Evolutionary conservation across 768 basidiomycete species (phyloP).

Genomic region (Cyathus striatus): DNA sequence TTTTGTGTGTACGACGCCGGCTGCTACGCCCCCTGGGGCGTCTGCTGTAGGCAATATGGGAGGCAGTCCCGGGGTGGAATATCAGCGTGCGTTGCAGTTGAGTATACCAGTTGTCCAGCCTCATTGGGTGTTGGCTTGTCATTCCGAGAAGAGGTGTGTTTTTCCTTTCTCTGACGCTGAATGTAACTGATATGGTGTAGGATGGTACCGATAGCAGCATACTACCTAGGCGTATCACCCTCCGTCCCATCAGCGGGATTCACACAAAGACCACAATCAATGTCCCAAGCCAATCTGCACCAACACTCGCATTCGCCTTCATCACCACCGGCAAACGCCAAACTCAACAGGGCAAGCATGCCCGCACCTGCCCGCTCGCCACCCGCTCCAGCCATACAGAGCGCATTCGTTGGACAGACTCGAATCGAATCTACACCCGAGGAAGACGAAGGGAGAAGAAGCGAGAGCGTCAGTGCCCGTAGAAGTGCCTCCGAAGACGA

Average conservation of each 20-base stretch:
- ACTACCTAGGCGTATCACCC: slow-evolving; percentile 73
- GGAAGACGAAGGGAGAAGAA: slow-evolving; percentile 28
- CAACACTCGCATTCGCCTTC: slow-evolving; percentile 36
- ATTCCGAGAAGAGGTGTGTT: slow-evolving; percentile 73
- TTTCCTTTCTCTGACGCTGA: background rate
- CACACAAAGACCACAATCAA: slow-evolving; percentile 59
- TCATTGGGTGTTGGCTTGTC: slow-evolving; percentile 90
- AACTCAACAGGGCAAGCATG: slow-evolving; percentile 74
- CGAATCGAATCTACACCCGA: slow-evolving; percentile 50
- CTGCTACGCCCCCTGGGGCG: slow-evolving; percentile 56
- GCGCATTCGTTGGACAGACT: slow-evolving; percentile 38
- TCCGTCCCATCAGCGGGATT: slow-evolving; percentile 38
- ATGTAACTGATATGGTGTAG: slow-evolving; percentile 25
- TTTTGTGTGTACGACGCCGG: slow-evolving; percentile 93
- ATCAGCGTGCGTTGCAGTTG: slow-evolving; percentile 90
- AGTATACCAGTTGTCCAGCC: slow-evolving; percentile 95
- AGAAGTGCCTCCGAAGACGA: no score
- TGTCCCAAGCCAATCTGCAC: slow-evolving; percentile 65
- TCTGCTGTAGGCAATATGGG: slow-evolving; percentile 46
- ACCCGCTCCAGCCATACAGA: slow-evolving; percentile 34
- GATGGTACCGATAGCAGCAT: slow-evolving; percentile 82
- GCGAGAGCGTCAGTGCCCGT: background rate
- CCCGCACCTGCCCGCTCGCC: slow-evolving; percentile 37
- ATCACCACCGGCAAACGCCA: slow-evolving; percentile 35
- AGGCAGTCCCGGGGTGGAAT: slow-evolving; percentile 75